These are phyloP conservation scores for Chlamydomonas sphaeroides DNA, from an alignment of 139 green algal species.

Conservation along the genomic window DNA sequence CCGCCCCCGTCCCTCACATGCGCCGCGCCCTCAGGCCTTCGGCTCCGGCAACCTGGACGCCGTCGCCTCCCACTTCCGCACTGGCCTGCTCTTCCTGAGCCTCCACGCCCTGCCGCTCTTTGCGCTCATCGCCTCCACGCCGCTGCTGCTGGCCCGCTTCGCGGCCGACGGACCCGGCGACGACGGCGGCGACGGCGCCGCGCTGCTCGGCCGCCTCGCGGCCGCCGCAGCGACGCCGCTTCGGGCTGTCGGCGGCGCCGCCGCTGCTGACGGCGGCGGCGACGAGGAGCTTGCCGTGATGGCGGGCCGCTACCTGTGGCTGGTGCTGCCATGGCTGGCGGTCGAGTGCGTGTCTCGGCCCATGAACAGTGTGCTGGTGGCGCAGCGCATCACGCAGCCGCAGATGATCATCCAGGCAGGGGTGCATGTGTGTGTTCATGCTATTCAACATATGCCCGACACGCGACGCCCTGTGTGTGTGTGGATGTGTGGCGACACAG, in stretches of 20 bases:
- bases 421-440: neutral
- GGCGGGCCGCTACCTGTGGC: constrained; percentile 51
- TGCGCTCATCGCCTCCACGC: neutral
- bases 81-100: constrained; percentile 23
- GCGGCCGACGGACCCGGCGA: no score
- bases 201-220: no score
- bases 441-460: no score
- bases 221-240: no score
- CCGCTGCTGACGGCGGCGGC: neutral
- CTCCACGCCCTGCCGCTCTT: constrained; percentile 35
- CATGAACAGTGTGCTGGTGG: constrained; percentile 57
- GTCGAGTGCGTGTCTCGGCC: constrained; percentile 60
- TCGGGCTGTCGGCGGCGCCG: no score
- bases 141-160: constrained; percentile 24
- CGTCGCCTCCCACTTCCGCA: constrained; percentile 27
- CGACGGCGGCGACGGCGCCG: neutral
- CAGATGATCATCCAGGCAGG: constrained; percentile 50
- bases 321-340: constrained; percentile 55
- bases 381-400: constrained; percentile 59
- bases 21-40: constrained; percentile 19
- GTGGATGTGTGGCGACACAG: no score
- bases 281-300: constrained; percentile 26
- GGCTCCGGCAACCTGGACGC: constrained; percentile 38
- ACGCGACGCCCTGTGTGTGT: no score
- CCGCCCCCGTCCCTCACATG: no score